Conservation (phyloP, 2,329 filamentous ascomycete species). For the Biscogniauxia sp. region DNA sequence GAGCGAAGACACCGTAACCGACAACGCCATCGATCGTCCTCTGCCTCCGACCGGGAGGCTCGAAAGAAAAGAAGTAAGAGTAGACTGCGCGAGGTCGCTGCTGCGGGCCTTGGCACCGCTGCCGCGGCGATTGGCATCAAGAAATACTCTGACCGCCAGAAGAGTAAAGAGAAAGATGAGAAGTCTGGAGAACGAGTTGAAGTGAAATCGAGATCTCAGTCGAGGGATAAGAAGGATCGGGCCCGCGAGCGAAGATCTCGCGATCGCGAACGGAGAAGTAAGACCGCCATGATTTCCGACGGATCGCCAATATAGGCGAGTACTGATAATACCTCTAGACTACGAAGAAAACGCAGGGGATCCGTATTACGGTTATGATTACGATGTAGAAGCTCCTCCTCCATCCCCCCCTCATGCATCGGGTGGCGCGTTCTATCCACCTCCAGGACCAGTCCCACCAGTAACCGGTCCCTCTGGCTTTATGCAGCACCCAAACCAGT, state of each 20-base stretch:
- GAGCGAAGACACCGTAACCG: slow-evolving; percentile 39
- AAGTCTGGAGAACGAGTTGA: slow-evolving; percentile 34
- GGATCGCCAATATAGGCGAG: neutral
- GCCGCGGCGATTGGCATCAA: slow-evolving; percentile 64
- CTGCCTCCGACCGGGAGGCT: slow-evolving; percentile 34
- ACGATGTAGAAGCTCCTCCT: slow-evolving; percentile 17
- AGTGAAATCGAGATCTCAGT: slow-evolving; percentile 19
- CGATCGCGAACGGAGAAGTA: slow-evolving; percentile 37
- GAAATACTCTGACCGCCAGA: slow-evolving; percentile 52
- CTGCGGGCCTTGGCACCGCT: slow-evolving; percentile 53
- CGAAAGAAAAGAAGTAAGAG: slow-evolving; percentile 53
- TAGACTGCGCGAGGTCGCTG: slow-evolving; percentile 53
- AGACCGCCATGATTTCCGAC: slow-evolving; percentile 6
- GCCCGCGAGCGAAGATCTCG: slow-evolving; percentile 33
- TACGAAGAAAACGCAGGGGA: slow-evolving; percentile 30
- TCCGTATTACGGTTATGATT: slow-evolving; percentile 26
- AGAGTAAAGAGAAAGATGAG: slow-evolving; percentile 38
- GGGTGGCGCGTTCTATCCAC: slow-evolving; percentile 29
- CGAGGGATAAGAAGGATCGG: slow-evolving; percentile 25
- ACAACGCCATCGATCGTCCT: slow-evolving; percentile 37
- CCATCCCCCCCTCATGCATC: slow-evolving; percentile 31
- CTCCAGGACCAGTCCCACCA: slow-evolving; percentile 15
- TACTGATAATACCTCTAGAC: slow-evolving; percentile 22
- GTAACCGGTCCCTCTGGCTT: slow-evolving; percentile 23
- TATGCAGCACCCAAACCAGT: slow-evolving; percentile 29